Evolutionary conservation across 805 yeast genomes (phyloP), one percentile per base, ranked within the genome.

Genomic region (Pichia kluyveri): DNA sequence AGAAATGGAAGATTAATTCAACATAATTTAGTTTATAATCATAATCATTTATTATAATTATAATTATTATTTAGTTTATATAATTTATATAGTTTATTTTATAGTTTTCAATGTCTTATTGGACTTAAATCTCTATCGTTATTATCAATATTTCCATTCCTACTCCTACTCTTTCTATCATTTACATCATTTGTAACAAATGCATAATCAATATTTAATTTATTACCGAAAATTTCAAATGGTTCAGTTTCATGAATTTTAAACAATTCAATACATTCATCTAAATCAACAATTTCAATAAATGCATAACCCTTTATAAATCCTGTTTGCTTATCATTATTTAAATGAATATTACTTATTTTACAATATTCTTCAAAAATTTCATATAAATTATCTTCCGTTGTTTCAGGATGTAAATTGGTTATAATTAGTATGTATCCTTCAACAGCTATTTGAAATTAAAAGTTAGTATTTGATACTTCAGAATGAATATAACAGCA

Each of bases 1-100:
- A 23, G 99, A 91, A 59, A 77, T 91, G 79, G 96, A 86, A 56
- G 96, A 90, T 44, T 62, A 12, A 30, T 19, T 19, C 4, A 19
- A 19, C 6, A 30, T 30, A 11, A 48, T 45, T 3, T 34, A 26
- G 9, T 15, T 38, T 30, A 9, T 28, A n/a, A 32, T 18, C 5
- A 19, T 5, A 17, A 17, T 9, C 32, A 41, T 30, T 30, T 30
- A 30, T 30, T 4, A 8, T 30, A 4, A 30, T 30, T 30, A 30
- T 30, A 3, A 9, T 30, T 30, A 30, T 30, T 30, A 30, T 30
- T 11, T 9, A 9, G 12, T 9, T 30, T 30, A 7, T 30, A 30
- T 12, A 30, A 30, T 10, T 30, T 9, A 10, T 30, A 10, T 30
- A 30, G 10, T 10, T 30, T 30, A 10, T 30, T 30, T 30, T 30